These are phyloP conservation scores for Xylariaceae sp. DNA, from an alignment of 2,329 filamentous ascomycete genomes.

Conservation along the genomic window DNA sequence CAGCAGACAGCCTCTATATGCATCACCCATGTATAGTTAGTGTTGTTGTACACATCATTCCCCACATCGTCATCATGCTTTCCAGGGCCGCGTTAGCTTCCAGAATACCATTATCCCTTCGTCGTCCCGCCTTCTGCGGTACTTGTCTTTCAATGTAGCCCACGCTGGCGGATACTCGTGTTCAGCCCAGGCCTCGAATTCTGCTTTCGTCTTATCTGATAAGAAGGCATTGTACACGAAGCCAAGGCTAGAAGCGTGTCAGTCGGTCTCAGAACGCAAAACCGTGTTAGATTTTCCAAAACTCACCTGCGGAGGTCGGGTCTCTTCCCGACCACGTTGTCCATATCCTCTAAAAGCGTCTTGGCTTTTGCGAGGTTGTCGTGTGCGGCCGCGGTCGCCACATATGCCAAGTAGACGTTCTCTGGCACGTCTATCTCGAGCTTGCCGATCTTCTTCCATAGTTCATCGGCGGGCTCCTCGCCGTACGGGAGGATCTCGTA, in stretches of 20 bases:
- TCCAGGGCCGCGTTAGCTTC: constrained; percentile 52
- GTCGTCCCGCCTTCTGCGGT: constrained; percentile 45
- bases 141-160: constrained; percentile 63
- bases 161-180: constrained; percentile 69
- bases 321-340: constrained; percentile 57
- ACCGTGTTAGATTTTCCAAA: too few relatives aligned
- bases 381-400: constrained; percentile 74
- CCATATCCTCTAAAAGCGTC: constrained; percentile 67
- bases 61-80: constrained; percentile 42
- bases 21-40: constrained; percentile 26
- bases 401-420: constrained; percentile 74
- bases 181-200: constrained; percentile 75
- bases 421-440: constrained; percentile 81
- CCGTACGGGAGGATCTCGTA: constrained; percentile 67
- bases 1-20: too few relatives aligned
- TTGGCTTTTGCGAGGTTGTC: constrained; percentile 70
- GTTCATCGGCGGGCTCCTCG: constrained; percentile 62
- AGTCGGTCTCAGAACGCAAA: constrained; percentile 13
- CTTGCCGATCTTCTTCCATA: constrained; percentile 71
- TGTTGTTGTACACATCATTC: constrained; percentile 36
- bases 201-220: constrained; percentile 64
- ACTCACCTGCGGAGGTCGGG: constrained; percentile 35
- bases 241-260: constrained; percentile 55
- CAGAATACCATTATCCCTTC: constrained; percentile 52
- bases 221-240: constrained; percentile 75